These are phyloP conservation scores for Abelmoschus esculentus DNA, from an alignment of 345 rosid genomes.

Conservation along the genomic window DNA sequence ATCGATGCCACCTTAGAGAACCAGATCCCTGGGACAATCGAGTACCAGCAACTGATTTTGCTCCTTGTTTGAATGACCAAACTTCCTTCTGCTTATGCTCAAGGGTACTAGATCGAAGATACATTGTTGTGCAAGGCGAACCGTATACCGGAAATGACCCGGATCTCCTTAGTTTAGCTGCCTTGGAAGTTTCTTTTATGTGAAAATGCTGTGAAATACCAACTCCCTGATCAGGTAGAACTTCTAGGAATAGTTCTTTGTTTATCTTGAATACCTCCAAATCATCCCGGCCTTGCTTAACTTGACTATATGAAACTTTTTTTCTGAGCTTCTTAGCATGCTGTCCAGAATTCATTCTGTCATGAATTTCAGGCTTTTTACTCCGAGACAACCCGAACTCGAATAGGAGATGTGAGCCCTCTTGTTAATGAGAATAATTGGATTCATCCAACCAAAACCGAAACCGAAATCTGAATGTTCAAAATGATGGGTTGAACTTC, in stretches of 20 bases:
- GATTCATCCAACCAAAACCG: conserved; percentile 27
- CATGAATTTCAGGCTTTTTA: not conserved
- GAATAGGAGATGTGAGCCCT: conserved; percentile 13
- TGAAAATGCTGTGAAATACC: conserved; percentile 21
- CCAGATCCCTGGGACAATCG: conserved; percentile 22
- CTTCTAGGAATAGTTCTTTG: conserved; percentile 43
- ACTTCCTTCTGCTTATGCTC: conserved; percentile 65
- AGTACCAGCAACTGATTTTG: conserved; percentile 10
- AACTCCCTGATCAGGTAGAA: conserved; percentile 33
- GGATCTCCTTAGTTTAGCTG: conserved; percentile 46
- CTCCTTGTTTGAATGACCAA: conserved; percentile 47
- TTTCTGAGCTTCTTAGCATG: not conserved
- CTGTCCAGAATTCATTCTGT: not conserved
- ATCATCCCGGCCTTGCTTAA: conserved; percentile 42
- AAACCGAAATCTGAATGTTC: conserved; percentile 20
- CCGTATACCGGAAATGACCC: conserved; percentile 69
- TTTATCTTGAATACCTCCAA: conserved; percentile 50
- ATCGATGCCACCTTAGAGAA: conserved; percentile 44
- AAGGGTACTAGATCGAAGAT: conserved; percentile 42
- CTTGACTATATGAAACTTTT: too few species aligned
- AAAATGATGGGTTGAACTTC: conserved; percentile 12
- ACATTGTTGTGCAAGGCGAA: conserved; percentile 21
- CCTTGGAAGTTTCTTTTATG: conserved; percentile 23
- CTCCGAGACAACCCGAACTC: conserved; percentile 8
- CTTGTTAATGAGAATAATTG: conserved; percentile 35